phyloP scores from a whole-genome alignment of 768 basidiomycete species.

The Pisolithus tinctorius region DNA sequence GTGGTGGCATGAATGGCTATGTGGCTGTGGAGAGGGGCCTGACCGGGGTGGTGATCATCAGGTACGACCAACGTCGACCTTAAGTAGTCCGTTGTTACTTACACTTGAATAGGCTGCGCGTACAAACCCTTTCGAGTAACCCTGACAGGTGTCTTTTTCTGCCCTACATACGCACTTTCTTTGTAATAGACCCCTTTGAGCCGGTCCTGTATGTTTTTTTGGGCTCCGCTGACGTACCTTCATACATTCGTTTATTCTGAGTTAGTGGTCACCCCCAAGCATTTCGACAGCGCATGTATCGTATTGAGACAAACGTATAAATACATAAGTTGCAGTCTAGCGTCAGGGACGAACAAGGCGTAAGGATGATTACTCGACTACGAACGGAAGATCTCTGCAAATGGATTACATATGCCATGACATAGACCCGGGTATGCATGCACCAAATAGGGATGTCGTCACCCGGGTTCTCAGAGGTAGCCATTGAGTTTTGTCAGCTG shows the following conservation, averaged over 20 bases:
- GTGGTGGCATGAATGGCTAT: constrained; percentile 88
- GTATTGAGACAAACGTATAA: constrained; percentile 8
- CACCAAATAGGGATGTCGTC: too few species aligned
- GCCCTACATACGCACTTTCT: too few species aligned
- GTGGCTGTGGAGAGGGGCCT: constrained; percentile 70
- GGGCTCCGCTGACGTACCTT: constrained; percentile 15
- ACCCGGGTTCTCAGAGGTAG: too few species aligned
- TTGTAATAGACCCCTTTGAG: neutral
- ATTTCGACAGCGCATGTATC: constrained; percentile 6
- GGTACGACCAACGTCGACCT: constrained; percentile 32
- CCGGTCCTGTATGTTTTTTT: neutral
- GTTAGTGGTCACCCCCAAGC: constrained; percentile 1
- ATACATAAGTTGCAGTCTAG: neutral
- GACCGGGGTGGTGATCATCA: constrained; percentile 69
- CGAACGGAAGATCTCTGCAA: too few species aligned
- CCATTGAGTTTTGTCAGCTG: too few species aligned
- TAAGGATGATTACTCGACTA: too few species aligned
- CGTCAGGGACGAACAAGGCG: too few species aligned
- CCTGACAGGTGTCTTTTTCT: neutral
- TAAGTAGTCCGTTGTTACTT: neutral
- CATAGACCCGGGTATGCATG: too few species aligned
- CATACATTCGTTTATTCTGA: constrained; percentile 14
- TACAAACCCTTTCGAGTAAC: constrained; percentile 55
- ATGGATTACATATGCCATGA: too few species aligned
- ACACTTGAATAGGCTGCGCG: constrained; percentile 50